Evolutionary conservation across 75 land plant genomes (phyloP).

Genomic region (Gnetum montanum): DNA sequence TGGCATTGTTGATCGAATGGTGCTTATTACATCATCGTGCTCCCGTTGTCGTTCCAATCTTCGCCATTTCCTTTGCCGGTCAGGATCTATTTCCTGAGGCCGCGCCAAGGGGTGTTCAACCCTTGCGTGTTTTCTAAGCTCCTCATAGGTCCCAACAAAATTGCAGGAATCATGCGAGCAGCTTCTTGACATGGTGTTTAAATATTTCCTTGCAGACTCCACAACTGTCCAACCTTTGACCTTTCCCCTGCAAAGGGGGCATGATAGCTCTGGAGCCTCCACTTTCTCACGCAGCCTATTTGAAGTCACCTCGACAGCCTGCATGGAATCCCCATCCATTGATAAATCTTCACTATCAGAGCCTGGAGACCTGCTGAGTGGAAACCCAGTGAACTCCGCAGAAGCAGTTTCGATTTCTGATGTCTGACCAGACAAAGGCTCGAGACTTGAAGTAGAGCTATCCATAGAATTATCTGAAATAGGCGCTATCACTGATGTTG

Average conservation of each 20-base stretch:
- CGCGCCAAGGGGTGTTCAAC: conserved; percentile 48
- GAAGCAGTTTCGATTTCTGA: neutral
- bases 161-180: conserved; percentile 73
- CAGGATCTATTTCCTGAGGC: conserved; percentile 67
- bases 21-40: conserved; percentile 60
- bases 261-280: conserved; percentile 37
- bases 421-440: neutral
- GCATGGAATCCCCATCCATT: conserved; percentile 7
- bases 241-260: conserved; percentile 80
- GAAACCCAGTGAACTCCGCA: neutral
- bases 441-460: conserved; percentile 3
- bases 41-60: conserved; percentile 58
- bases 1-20: conserved; percentile 64
- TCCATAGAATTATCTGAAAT: neutral
- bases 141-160: conserved; percentile 59
- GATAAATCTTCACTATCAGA: conserved; percentile 15
- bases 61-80: conserved; percentile 57
- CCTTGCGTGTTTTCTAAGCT: conserved; percentile 53
- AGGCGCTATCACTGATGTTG: conserved; percentile 7
- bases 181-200: conserved; percentile 56
- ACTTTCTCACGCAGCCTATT: conserved; percentile 16
- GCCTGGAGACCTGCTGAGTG: neutral
- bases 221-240: conserved; percentile 77
- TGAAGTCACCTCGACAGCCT: neutral
- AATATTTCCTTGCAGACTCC: conserved; percentile 53